Evolutionary conservation across 73 alveolate genomes (phyloP).

Genomic region (Tetrahymena borealis): DNA sequence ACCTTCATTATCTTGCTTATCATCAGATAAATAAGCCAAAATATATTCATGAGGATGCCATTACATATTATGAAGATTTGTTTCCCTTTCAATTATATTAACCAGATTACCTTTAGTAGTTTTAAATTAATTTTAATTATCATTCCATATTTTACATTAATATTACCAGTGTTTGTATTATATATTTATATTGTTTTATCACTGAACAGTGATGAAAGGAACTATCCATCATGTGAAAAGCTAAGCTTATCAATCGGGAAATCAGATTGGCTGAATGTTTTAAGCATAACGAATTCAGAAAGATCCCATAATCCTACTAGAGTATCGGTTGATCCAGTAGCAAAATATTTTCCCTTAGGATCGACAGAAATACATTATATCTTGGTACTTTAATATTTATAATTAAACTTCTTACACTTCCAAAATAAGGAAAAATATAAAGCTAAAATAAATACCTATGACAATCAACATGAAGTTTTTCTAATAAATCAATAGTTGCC

Average conservation of each 20-base stretch:
- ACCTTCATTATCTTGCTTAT: neutral
- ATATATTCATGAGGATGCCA: neutral
- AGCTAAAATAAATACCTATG: neutral
- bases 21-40: neutral
- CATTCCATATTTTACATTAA: neutral
- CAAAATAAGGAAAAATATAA: no score
- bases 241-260: neutral
- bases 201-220: neutral
- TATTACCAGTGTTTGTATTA: neutral
- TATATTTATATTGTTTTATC: neutral
- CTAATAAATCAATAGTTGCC: neutral
- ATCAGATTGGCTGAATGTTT: neutral
- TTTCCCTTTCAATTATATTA: neutral
- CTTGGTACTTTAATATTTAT: neutral
- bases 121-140: neutral
- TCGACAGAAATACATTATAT: neutral
- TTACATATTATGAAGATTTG: neutral
- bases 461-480: neutral
- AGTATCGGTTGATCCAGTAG: neutral
- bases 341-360: neutral
- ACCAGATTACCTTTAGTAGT: neutral
- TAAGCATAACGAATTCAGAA: neutral
- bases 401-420: neutral
- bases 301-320: neutral
- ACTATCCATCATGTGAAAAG: neutral